phyloP scores from a whole-genome alignment of 139 green algal genomes.

The Pleodorina starrii region DNA sequence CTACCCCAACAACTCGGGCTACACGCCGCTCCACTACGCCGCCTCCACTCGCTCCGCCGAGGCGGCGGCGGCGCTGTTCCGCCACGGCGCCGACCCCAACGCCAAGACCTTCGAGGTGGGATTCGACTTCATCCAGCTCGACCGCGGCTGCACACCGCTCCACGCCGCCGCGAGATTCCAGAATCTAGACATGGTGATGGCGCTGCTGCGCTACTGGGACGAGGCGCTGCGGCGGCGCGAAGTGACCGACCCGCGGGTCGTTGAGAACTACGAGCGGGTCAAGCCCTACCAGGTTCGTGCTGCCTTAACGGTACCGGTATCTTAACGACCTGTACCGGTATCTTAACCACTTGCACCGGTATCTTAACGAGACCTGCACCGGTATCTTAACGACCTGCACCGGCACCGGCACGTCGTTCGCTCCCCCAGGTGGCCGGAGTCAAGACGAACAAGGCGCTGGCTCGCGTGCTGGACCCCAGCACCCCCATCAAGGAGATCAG shows the following conservation, averaged over 20 bases:
- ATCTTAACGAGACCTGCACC: too few relatives aligned
- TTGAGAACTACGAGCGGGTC: not conserved
- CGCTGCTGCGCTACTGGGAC: constrained; percentile 18
- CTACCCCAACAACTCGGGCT: not conserved
- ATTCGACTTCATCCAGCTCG: constrained; percentile 9
- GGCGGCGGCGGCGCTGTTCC: not conserved
- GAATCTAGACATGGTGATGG: not conserved
- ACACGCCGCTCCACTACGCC: constrained; percentile 37
- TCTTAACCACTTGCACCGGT: too few relatives aligned
- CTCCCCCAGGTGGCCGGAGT: not conserved
- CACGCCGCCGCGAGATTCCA: not conserved
- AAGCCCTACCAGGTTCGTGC: constrained; percentile 34
- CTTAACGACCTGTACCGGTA: too few relatives aligned
- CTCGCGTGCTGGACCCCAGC: constrained; percentile 4
- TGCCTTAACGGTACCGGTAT: too few relatives aligned
- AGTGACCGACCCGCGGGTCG: constrained; percentile 33
- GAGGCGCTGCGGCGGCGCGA: not conserved
- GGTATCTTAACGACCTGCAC: too few relatives aligned
- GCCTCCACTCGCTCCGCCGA: not conserved
- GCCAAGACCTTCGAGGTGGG: not conserved
- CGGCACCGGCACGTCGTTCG: too few relatives aligned
- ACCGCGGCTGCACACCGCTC: constrained; percentile 22
- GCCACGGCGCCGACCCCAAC: constrained; percentile 38
- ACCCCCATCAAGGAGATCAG: constrained; percentile 1
- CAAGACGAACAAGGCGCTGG: not conserved